These are phyloP conservation scores for Ormosia semicastrata DNA, from an alignment of 306 rosid genomes.

Conservation along the genomic window DNA sequence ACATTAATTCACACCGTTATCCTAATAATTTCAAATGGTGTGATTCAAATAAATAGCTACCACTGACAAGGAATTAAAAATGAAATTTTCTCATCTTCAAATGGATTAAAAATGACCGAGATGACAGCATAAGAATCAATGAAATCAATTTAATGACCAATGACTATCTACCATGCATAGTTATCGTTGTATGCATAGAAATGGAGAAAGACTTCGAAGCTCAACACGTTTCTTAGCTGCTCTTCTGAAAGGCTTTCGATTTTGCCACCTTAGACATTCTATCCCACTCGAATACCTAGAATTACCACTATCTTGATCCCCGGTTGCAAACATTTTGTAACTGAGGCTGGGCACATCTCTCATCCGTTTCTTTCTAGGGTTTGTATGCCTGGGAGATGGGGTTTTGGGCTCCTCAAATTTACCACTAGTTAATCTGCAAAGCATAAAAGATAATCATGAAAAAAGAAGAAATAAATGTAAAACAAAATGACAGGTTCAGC, in stretches of 20 bases:
- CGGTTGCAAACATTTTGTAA: conserved; percentile 24
- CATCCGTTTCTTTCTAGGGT: conserved; percentile 58
- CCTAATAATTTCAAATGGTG: conserved; percentile 10
- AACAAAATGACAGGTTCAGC: not conserved
- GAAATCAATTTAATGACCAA: conserved; percentile 68
- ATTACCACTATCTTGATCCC: conserved; percentile 31
- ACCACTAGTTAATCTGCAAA: conserved; percentile 50
- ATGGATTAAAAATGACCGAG: conserved; percentile 35
- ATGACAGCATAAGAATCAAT: conserved; percentile 51
- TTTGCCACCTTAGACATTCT: conserved; percentile 76
- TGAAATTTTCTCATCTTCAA: conserved; percentile 6
- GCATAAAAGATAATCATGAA: conserved; percentile 20
- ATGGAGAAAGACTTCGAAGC: conserved; percentile 56
- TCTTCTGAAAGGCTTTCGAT: conserved; percentile 87
- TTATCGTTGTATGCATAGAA: conserved; percentile 46
- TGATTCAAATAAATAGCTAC: conserved; percentile 17
- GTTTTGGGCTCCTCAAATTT: conserved; percentile 82
- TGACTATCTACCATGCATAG: conserved; percentile 30
- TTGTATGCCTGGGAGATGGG: conserved; percentile 69
- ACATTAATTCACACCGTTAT: not conserved
- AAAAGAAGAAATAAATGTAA: not conserved
- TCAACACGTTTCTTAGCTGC: conserved; percentile 66
- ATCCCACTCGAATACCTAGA: conserved; percentile 50
- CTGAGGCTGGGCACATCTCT: conserved; percentile 30
- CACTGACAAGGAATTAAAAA: conserved; percentile 8